These are phyloP conservation scores for Lentinula lateritia DNA, from an alignment of 768 basidiomycete genomes.

Conservation along the genomic window DNA sequence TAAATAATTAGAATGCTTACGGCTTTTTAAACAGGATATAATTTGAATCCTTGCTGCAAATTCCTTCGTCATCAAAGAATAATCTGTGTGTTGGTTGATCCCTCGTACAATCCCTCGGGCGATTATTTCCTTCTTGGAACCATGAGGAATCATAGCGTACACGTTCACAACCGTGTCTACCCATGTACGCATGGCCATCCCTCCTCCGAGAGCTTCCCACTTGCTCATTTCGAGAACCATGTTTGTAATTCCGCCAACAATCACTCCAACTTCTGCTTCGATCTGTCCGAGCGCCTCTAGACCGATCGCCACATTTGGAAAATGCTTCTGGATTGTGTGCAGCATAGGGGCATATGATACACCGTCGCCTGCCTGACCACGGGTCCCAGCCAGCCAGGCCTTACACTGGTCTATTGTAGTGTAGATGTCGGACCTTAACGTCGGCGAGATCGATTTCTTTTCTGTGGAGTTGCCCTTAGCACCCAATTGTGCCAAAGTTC, in stretches of 20 bases:
- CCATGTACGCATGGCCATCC: constrained; percentile 54
- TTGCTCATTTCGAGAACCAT: constrained; percentile 50
- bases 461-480: neutral
- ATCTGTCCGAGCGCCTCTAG: constrained; percentile 40
- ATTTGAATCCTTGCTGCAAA: constrained; percentile 51
- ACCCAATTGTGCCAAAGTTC: neutral
- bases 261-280: constrained; percentile 42
- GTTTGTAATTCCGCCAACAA: constrained; percentile 49
- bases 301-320: constrained; percentile 38
- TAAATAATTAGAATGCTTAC: constrained; percentile 23
- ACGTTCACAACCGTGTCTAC: constrained; percentile 41
- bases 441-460: constrained; percentile 20
- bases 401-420: constrained; percentile 40
- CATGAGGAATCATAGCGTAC: constrained; percentile 23
- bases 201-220: constrained; percentile 40
- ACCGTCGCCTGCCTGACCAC: constrained; percentile 48
- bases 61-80: constrained; percentile 45
- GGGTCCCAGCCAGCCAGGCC: constrained; percentile 34
- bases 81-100: constrained; percentile 44
- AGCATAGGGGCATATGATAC: constrained; percentile 43
- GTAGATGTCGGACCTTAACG: constrained; percentile 47
- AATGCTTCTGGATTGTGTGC: constrained; percentile 42
- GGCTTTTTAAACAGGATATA: constrained; percentile 45
- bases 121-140: constrained; percentile 31
- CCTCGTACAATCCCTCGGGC: constrained; percentile 47